Percentiles rank a stretch among this genome's conserved stretches.
These are phyloP conservation scores for Syzygium aqueum DNA, from an alignment of 345 rosid species.

Conservation along the genomic window DNA sequence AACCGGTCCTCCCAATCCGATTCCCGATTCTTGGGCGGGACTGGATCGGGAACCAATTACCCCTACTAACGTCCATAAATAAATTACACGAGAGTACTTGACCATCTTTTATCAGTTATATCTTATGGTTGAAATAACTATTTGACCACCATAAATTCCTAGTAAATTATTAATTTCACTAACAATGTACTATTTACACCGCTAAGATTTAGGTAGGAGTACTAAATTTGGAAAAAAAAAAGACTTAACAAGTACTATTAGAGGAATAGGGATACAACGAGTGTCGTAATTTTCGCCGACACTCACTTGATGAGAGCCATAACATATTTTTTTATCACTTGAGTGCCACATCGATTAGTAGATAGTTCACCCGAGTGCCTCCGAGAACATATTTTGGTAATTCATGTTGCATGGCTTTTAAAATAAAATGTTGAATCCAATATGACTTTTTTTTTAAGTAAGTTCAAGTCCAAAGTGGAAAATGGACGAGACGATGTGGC, in stretches of 20 bases:
- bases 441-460: neutral
- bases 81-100: too few species aligned
- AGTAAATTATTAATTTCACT: neutral
- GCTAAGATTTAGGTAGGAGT: neutral
- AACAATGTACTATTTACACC: neutral
- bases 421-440: neutral
- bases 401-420: neutral
- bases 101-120: too few species aligned
- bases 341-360: neutral
- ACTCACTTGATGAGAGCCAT: accelerated
- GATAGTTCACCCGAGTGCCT: neutral
- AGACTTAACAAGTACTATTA: neutral
- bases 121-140: neutral
- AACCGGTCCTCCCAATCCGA: too few species aligned
- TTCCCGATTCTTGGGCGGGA: too few species aligned
- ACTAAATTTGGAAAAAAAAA: neutral
- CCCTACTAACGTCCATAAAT: too few species aligned
- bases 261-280: neutral
- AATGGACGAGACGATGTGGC: neutral
- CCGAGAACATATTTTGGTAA: neutral
- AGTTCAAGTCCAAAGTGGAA: neutral
- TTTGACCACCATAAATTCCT: neutral
- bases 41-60: too few species aligned
- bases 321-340: accelerated
- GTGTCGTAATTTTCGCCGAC: neutral